Evolutionary conservation across 2,329 filamentous ascomycete species (phyloP), one percentile per base, ranked within the genome.

Genomic region (Neofusicoccum laricinum): DNA sequence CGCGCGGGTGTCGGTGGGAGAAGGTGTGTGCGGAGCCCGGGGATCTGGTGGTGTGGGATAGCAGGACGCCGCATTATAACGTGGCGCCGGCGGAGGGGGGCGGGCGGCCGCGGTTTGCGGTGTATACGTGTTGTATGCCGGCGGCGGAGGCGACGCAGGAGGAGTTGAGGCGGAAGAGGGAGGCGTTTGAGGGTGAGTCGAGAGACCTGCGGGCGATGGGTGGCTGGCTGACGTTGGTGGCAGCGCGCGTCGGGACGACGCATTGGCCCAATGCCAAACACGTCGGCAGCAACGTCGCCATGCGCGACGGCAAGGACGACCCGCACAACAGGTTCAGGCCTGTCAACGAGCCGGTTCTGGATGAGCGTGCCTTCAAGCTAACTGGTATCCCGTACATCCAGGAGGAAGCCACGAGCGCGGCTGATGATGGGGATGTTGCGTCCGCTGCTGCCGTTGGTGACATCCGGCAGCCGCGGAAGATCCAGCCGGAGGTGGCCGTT

Each of bases 301-400:
- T 74, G 66, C 69, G 73, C 55, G 69, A 73, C 63, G 73, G 71
- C 2, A 66, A 69, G 57, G 69, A 71, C 3, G 71, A 75, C 59
- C 69, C 71, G 12, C 69, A 78, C 65, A 77, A 78, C 40, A 71
- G 77, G 15, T 69, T 72, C 12, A 69, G 73, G 67, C 80, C 80
- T 0, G 67, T 78, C 1, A 76, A 79, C 50, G 77, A 80, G 65
- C 75, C 78, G 0, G 64, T 71, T 21, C 67, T 82, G 36, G 71
- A 71, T 64, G 80, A 81, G 71, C 67, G 79, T 25, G 77, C 76
- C 0, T 81, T 78, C 68, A 80, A 77, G 68, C 68, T 83, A 61
- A 83, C 80, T 1, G 81, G 81, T 2, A 81, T 83, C 66, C 80
- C 81, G 11, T 84, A 82, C 65, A 78, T 77, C 61, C 67, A 69